A percentile compares a stretch with the other conserved stretches of the same genome.
Conservation (phyloP, 106 monocot species). For the Iris macrosiphon region DNA sequence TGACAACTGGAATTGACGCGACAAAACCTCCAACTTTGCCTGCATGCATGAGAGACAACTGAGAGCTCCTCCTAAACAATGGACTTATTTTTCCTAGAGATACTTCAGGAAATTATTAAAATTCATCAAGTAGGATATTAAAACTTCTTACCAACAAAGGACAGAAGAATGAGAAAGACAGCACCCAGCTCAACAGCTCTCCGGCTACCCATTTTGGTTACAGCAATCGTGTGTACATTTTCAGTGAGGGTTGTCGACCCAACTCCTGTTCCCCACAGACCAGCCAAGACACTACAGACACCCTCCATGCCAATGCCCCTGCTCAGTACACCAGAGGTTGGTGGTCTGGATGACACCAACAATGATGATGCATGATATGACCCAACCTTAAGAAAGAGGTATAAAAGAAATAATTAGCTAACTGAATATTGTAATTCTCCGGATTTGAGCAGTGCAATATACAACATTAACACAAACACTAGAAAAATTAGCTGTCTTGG, state of each 20-base stretch:
- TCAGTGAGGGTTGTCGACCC: slow-evolving; percentile 94
- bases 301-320: slow-evolving; percentile 96
- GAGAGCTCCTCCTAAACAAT: too few species aligned
- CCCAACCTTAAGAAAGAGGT: slow-evolving; percentile 60
- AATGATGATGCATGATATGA: slow-evolving; percentile 95
- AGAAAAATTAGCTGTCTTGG: too few species aligned
- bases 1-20: slow-evolving; percentile 91
- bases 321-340: slow-evolving; percentile 85
- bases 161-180: slow-evolving; percentile 66
- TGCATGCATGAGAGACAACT: slow-evolving; percentile 14
- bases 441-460: too few species aligned
- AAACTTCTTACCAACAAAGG: slow-evolving; percentile 63
- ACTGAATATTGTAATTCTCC: too few species aligned
- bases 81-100: background rate
- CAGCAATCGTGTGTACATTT: slow-evolving; percentile 96
- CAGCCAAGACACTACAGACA: slow-evolving; percentile 70
- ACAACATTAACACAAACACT: too few species aligned
- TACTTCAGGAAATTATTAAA: slow-evolving; percentile 1
- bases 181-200: slow-evolving; percentile 93
- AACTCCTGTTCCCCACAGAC: slow-evolving; percentile 88
- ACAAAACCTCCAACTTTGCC: slow-evolving; percentile 96
- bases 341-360: slow-evolving; percentile 81
- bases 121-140: slow-evolving; percentile 1
- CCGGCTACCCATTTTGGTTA: slow-evolving; percentile 95
- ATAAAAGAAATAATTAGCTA: background rate